phyloP scores from a whole-genome alignment of 2,329 filamentous ascomycete species.

The Didymella pinodella region DNA sequence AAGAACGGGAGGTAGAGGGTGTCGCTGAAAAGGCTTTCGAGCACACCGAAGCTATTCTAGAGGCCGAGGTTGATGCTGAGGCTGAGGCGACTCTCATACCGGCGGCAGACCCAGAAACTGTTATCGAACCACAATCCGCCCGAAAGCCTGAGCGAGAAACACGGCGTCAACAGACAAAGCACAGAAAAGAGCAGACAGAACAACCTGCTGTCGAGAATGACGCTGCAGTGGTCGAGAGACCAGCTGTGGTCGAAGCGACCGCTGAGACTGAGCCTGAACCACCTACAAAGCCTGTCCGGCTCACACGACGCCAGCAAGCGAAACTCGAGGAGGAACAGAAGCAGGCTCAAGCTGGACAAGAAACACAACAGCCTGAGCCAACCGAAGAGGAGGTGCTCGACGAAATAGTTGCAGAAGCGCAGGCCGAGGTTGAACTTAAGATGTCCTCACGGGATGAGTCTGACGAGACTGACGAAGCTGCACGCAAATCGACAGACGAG shows the following conservation, averaged over 20 bases:
- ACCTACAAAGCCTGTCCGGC: slow-evolving; percentile 1
- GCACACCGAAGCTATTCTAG: not conserved
- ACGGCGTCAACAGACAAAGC: slow-evolving; percentile 13
- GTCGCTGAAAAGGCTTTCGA: not conserved
- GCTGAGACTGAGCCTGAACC: not conserved
- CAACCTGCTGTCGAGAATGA: not conserved
- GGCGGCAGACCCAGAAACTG: not conserved
- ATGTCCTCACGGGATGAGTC: not conserved
- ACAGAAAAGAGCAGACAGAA: slow-evolving; percentile 1
- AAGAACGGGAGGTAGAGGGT: not conserved
- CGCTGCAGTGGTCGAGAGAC: not conserved
- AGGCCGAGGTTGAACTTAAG: not conserved
- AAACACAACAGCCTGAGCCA: slow-evolving; percentile 8
- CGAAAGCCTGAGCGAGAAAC: slow-evolving; percentile 7
- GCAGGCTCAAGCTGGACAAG: slow-evolving; percentile 6
- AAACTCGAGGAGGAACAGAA: slow-evolving; percentile 9
- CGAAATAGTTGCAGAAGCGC: slow-evolving; percentile 1
- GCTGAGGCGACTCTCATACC: not conserved
- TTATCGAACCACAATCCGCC: not conserved
- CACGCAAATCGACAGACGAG: not conserved
- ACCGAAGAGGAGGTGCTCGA: slow-evolving; percentile 6
- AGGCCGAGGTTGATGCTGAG: not conserved
- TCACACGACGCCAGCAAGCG: slow-evolving; percentile 16
- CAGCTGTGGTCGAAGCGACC: not conserved
- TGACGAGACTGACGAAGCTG: not conserved